Percentiles rank a stretch among this genome's conserved stretches.
These are phyloP conservation scores for Pseudocercospora eumusae DNA, from an alignment of 2,329 filamentous ascomycete species.

Conservation along the genomic window DNA sequence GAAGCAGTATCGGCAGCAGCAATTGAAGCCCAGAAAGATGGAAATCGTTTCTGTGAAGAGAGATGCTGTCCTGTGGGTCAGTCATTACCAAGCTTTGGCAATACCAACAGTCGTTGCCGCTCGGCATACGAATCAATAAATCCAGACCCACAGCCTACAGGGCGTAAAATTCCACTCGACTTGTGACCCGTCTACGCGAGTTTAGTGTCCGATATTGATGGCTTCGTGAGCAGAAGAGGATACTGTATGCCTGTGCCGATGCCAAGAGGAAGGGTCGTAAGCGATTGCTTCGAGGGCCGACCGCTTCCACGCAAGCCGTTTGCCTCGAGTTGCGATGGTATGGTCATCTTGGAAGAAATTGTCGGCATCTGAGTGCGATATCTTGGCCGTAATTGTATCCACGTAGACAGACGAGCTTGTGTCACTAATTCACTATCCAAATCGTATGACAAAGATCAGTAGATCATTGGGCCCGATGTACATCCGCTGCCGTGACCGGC, in stretches of 20 bases:
- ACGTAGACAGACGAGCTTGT: not conserved
- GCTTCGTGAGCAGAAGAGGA: not conserved
- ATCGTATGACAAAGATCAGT: not conserved
- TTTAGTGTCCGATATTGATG: not conserved
- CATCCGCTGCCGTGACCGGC: not conserved
- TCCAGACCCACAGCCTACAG: constrained; percentile 4
- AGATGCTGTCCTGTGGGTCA: constrained; percentile 1
- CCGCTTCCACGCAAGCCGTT: not conserved
- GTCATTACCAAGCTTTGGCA: not conserved
- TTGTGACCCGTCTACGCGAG: not conserved
- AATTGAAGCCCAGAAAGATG: not conserved
- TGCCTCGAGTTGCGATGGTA: not conserved
- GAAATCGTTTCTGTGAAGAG: not conserved
- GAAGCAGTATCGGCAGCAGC: not conserved
- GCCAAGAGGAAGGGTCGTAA: not conserved
- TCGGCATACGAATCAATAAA: constrained; percentile 8
- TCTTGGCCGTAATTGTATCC: not conserved
- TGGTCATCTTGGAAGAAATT: not conserved
- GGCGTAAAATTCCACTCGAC: not conserved
- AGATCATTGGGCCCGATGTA: not conserved
- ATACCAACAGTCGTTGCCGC: not conserved
- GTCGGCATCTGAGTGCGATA: not conserved
- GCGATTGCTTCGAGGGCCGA: not conserved
- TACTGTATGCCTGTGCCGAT: not conserved
- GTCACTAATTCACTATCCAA: not conserved